phyloP scores from a whole-genome alignment of 371 early-diverging fungal species.

The Basidiobolus meristosporus region DNA sequence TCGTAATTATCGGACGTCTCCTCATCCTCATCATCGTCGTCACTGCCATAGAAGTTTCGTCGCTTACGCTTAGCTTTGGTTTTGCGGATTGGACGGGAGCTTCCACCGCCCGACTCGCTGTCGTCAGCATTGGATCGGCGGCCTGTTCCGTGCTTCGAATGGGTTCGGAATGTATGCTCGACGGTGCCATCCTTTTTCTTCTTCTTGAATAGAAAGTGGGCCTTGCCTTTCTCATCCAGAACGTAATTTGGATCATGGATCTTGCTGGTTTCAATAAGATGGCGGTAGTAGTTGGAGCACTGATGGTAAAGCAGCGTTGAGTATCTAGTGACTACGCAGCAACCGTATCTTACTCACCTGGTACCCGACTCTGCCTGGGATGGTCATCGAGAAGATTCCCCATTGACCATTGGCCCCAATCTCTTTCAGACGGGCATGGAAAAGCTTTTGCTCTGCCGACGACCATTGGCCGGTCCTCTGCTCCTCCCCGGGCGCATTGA shows the following conservation, averaged over 20 bases:
- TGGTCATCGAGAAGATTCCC: slow-evolving; percentile 86
- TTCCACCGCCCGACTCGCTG: slow-evolving; percentile 9
- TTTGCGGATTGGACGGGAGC: slow-evolving; percentile 6
- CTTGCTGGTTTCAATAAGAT: slow-evolving; percentile 63
- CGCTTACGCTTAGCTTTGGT: slow-evolving; percentile 19
- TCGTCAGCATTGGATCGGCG: background rate
- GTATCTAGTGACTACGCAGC: background rate
- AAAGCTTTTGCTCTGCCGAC: slow-evolving; percentile 51
- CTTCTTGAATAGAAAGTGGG: slow-evolving; percentile 62
- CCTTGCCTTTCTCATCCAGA: slow-evolving; percentile 68
- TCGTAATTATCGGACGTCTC: too few species aligned
- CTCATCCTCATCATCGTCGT: slow-evolving; percentile 12
- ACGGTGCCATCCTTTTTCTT: slow-evolving; percentile 62
- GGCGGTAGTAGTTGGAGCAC: slow-evolving; percentile 87
- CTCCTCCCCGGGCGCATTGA: slow-evolving; percentile 88
- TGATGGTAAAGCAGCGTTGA: slow-evolving; percentile 8
- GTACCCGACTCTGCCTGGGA: slow-evolving; percentile 89
- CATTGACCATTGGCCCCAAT: slow-evolving; percentile 87
- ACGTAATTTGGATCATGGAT: slow-evolving; percentile 80
- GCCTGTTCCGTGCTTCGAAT: slow-evolving; percentile 2
- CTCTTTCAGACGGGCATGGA: slow-evolving; percentile 59
- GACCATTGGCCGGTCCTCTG: slow-evolving; percentile 83
- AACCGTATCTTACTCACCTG: slow-evolving; percentile 23
- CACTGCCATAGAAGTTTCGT: slow-evolving; percentile 18
- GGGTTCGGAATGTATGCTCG: slow-evolving; percentile 49